Conservation (phyloP, 1,139 yeast species). For the Nadsonia commutata region DNA sequence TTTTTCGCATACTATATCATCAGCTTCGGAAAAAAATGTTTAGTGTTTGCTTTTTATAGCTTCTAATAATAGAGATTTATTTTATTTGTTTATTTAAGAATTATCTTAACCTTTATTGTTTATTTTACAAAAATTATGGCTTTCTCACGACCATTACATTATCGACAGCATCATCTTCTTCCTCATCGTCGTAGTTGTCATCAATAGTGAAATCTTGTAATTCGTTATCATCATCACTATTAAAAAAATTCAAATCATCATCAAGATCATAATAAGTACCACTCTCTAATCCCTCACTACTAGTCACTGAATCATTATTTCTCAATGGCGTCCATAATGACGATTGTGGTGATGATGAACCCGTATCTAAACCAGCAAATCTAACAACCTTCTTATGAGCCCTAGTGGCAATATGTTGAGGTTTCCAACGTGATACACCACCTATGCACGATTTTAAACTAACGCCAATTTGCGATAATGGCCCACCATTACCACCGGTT, state of each 20-base stretch:
- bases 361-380: background rate
- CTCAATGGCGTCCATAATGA: too few relatives aligned
- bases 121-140: too few relatives aligned
- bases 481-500: background rate
- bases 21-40: too few relatives aligned
- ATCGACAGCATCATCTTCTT: background rate
- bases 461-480: constrained; percentile 2
- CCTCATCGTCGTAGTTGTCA: background rate
- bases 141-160: background rate
- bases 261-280: background rate
- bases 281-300: background rate
- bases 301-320: background rate
- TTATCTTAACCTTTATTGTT: too few relatives aligned
- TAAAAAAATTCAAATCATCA: too few relatives aligned
- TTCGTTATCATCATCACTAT: background rate
- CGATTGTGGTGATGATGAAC: too few relatives aligned
- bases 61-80: too few relatives aligned
- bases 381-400: background rate
- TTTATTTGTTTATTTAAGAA: too few relatives aligned
- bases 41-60: too few relatives aligned
- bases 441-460: constrained; percentile 13
- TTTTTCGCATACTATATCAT: too few relatives aligned
- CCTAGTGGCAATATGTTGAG: background rate
- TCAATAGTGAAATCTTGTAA: background rate
- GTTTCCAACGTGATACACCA: constrained; percentile 17